Evolutionary conservation across 768 basidiomycete species (phyloP).

Genomic region (Naganishia friedmannii): DNA sequence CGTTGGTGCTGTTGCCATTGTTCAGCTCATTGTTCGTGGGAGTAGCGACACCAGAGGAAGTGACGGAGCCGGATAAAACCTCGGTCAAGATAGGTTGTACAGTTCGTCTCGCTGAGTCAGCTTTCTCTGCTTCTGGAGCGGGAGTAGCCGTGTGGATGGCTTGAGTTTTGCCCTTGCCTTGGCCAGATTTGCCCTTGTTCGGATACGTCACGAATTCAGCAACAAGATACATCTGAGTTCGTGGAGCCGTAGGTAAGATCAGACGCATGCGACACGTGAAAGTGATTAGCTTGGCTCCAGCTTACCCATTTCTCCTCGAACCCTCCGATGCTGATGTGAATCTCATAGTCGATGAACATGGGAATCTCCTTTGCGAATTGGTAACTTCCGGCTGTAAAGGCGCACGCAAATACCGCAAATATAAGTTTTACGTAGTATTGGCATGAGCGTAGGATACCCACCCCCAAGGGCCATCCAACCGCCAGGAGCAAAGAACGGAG

Average conservation of each 20-base stretch:
- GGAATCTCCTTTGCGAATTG: constrained; percentile 52
- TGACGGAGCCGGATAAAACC: neutral
- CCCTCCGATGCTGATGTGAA: constrained; percentile 47
- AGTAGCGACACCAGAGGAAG: constrained; percentile 8
- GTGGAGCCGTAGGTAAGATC: neutral
- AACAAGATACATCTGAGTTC: constrained; percentile 44
- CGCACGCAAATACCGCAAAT: neutral
- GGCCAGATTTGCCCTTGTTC: constrained; percentile 15
- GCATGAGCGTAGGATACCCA: neutral
- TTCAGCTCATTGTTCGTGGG: neutral
- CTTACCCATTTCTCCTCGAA: constrained; percentile 52
- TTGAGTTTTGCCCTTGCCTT: neutral
- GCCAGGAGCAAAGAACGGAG: constrained; percentile 30
- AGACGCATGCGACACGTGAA: neutral
- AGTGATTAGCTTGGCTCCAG: neutral
- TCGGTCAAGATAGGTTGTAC: neutral
- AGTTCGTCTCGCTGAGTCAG: neutral
- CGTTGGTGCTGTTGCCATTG: neutral
- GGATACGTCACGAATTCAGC: constrained; percentile 51
- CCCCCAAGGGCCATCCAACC: constrained; percentile 33
- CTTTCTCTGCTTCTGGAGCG: neutral
- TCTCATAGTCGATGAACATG: constrained; percentile 44
- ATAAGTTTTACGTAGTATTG: neutral
- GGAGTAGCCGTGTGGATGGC: neutral
- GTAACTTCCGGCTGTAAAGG: constrained; percentile 26